phyloP scores from a whole-genome alignment of 164 flowering plant genomes.

The Piper longum region DNA sequence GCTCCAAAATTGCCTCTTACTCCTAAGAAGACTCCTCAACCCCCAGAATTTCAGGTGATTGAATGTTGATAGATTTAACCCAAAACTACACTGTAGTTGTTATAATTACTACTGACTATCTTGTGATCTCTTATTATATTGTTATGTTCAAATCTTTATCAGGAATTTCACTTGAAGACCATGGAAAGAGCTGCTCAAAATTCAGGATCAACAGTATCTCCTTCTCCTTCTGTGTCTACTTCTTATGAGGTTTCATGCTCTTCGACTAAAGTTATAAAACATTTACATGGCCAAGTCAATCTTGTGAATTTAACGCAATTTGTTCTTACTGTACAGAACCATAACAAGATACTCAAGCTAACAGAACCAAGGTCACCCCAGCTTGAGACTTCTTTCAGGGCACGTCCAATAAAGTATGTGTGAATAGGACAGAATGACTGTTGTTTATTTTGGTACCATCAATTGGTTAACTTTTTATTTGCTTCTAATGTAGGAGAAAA shows the following conservation, averaged over 20 bases:
- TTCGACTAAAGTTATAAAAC: background rate
- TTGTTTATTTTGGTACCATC: background rate
- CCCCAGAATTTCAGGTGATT: slow-evolving; percentile 72
- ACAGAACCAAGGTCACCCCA: slow-evolving; percentile 70
- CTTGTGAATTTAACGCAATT: background rate
- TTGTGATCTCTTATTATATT: background rate
- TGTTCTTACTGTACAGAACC: slow-evolving; percentile 13
- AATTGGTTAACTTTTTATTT: background rate
- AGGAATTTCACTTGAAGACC: slow-evolving; percentile 92
- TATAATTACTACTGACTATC: background rate
- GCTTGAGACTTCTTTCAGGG: slow-evolving; percentile 70
- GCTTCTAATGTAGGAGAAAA: slow-evolving; percentile 10
- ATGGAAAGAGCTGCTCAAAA: slow-evolving; percentile 63
- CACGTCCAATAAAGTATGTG: slow-evolving; percentile 45
- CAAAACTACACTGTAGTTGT: background rate
- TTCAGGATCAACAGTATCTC: slow-evolving; percentile 35
- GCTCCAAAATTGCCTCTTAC: slow-evolving; percentile 51
- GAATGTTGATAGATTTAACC: background rate
- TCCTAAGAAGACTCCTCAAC: slow-evolving; percentile 65
- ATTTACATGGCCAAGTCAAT: background rate
- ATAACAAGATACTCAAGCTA: slow-evolving; percentile 45
- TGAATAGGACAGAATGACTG: background rate
- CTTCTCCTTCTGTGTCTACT: slow-evolving; percentile 32
- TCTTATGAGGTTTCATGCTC: slow-evolving; percentile 33
- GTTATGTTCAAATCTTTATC: background rate